Evolutionary conservation across 441 rosid genomes (phyloP), one percentile per base, ranked within the genome.

Genomic region (Gossypium davidsonii): DNA sequence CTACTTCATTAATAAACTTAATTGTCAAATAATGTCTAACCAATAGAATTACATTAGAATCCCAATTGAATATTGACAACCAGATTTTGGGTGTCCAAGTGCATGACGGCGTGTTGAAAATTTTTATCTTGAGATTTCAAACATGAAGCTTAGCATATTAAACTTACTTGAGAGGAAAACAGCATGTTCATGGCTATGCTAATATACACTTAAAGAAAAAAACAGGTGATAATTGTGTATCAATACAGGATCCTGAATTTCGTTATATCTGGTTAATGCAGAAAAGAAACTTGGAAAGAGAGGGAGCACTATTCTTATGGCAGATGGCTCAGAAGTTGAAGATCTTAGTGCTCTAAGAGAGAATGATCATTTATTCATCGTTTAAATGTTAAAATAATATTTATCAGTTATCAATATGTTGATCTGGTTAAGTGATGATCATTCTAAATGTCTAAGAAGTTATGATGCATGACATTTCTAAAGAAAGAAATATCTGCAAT

Each of bases 241-340:
- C 14, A 44, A 25, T 60, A 34, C 53, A 34, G 17, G 60, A 52
- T 10, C 6, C 25, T 52, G 62, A 82, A 52, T 49, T 60, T 65
- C 60, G 44, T 67, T 56, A 71, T 28, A 67, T 73, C 68, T 84
- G 70, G 28, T 76, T 83, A 70, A 70, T 78, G 83, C 87, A 89
- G 98, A 89, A 84, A 86, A 76, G 76, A 91, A 90, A 83, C 85
- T 92, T 34, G 87, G 89, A 81, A 87, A 82, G 81, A 80, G 83
- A 82, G 96, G 93, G 79, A 87, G 82, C 82, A 84, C 75, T 73
- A 85, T 91, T 77, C 84, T 85, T 46, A 83, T 90, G 94, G 85
- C 83, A 66, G 89, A 92, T 79, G 98, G 98, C 39, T 84, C 91
- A 42, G 75, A 81, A 77, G 96, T 92, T 74, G 98, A 92, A 84